phyloP scores from a whole-genome alignment of 805 yeast species.

The Saturnispora gosingensis region DNA sequence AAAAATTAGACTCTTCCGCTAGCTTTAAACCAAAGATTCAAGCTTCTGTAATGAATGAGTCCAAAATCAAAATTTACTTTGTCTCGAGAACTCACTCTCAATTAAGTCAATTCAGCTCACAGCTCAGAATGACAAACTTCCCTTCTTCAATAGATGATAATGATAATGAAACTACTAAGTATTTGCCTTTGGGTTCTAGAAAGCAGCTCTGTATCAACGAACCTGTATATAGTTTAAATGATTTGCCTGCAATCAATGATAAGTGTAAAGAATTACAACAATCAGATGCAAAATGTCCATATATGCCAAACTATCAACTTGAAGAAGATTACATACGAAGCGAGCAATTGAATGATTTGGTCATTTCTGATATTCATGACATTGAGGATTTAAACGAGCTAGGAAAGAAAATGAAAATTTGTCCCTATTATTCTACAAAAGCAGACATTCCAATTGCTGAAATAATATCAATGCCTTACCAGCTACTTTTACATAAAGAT shows the following conservation, averaged over 20 bases:
- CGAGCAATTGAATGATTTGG: conserved; percentile 43
- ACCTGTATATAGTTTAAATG: conserved; percentile 40
- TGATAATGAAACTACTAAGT: conserved; percentile 47
- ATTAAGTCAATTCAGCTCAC: conserved; percentile 68
- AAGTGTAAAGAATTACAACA: conserved; percentile 68
- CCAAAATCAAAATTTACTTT: conserved; percentile 48
- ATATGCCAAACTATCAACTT: conserved; percentile 29
- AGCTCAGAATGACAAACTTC: conserved; percentile 51
- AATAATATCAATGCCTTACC: conserved; percentile 79
- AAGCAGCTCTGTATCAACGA: conserved; percentile 77
- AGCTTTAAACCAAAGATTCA: not conserved
- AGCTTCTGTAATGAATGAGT: conserved; percentile 17
- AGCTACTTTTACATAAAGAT: conserved; percentile 52
- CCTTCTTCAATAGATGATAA: conserved; percentile 45
- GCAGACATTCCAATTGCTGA: conserved; percentile 52
- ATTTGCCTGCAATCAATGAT: conserved; percentile 58
- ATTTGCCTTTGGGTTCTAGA: conserved; percentile 70
- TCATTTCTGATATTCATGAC: conserved; percentile 52
- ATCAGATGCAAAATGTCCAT: conserved; percentile 29
- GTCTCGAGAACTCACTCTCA: conserved; percentile 92
- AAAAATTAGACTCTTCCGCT: conserved; percentile 30
- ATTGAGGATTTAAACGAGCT: conserved; percentile 66
- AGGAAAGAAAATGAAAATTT: conserved; percentile 48
- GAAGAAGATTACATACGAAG: conserved; percentile 25
- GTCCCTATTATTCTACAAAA: conserved; percentile 79